Conservation (phyloP, 495 filamentous ascomycete genomes). For the Tuber melanosporum region DNA sequence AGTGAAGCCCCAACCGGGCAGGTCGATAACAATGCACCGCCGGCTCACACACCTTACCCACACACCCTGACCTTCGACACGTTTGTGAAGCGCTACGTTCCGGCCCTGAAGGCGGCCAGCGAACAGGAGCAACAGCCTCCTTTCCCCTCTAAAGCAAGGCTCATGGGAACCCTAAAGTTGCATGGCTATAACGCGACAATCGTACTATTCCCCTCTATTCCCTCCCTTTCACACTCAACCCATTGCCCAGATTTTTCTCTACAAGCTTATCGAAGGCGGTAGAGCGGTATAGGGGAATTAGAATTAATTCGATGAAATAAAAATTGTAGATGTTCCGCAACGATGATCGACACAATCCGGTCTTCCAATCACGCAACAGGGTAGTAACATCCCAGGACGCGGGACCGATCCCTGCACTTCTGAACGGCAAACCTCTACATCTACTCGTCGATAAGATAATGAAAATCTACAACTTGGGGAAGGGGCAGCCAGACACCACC, state of each 20-base stretch:
- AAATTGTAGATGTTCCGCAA: conserved; percentile 19
- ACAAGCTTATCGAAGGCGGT: neutral
- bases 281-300: neutral
- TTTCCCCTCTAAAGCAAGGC: conserved; percentile 24
- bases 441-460: conserved; percentile 13
- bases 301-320: neutral
- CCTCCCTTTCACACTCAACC: neutral
- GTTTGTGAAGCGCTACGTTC: conserved; percentile 25
- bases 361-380: conserved; percentile 24
- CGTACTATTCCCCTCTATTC: conserved; percentile 10
- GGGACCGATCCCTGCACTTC: conserved; percentile 17
- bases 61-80: conserved; percentile 28
- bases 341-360: conserved; percentile 18
- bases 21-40: neutral
- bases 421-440: conserved; percentile 19
- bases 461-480: conserved; percentile 13
- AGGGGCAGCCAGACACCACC: neutral
- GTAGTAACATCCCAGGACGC: conserved; percentile 24
- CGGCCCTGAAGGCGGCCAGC: conserved; percentile 15
- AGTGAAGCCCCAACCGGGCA: neutral
- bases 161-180: conserved; percentile 31
- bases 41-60: conserved; percentile 29
- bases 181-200: conserved; percentile 33
- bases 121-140: conserved; percentile 7
- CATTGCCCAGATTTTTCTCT: neutral